Conservation (phyloP, 2,329 filamentous ascomycete genomes). For the Colletotrichum sublineola region DNA sequence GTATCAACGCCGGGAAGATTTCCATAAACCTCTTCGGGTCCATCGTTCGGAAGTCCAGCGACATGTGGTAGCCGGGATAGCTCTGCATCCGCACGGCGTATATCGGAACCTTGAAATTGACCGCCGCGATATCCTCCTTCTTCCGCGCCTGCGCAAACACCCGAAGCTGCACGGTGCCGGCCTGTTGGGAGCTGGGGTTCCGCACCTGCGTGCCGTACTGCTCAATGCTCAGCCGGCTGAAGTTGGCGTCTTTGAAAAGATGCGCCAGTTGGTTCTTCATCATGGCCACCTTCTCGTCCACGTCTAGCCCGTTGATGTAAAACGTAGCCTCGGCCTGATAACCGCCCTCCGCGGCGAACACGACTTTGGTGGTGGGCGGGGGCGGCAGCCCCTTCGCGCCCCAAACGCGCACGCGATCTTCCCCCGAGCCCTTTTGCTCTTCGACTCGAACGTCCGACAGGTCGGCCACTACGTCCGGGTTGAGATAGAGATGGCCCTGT, state of each 20-base stretch:
- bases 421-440: constrained; percentile 46
- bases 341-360: constrained; percentile 63
- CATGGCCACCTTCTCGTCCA: constrained; percentile 44
- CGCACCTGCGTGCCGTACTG: constrained; percentile 43
- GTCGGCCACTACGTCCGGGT: constrained; percentile 61
- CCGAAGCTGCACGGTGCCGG: constrained; percentile 44
- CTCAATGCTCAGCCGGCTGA: constrained; percentile 53
- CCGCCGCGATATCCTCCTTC: constrained; percentile 43
- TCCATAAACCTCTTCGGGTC: constrained; percentile 59
- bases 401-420: constrained; percentile 55
- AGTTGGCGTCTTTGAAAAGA: constrained; percentile 48
- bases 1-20: constrained; percentile 55
- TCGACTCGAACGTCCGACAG: constrained; percentile 53
- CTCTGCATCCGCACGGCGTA: constrained; percentile 58
- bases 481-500: constrained; percentile 62
- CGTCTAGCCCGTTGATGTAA: constrained; percentile 40
- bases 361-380: constrained; percentile 65
- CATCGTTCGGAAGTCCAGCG: constrained; percentile 59
- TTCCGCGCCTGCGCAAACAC: constrained; percentile 47
- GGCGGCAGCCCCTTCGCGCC: constrained; percentile 58
- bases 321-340: constrained; percentile 57
- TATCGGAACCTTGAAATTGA: constrained; percentile 50
- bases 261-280: constrained; percentile 45
- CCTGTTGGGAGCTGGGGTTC: constrained; percentile 46
- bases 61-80: constrained; percentile 59